Evolutionary conservation across 805 yeast species (phyloP).

Genomic region (Peterozyma xylosa): DNA sequence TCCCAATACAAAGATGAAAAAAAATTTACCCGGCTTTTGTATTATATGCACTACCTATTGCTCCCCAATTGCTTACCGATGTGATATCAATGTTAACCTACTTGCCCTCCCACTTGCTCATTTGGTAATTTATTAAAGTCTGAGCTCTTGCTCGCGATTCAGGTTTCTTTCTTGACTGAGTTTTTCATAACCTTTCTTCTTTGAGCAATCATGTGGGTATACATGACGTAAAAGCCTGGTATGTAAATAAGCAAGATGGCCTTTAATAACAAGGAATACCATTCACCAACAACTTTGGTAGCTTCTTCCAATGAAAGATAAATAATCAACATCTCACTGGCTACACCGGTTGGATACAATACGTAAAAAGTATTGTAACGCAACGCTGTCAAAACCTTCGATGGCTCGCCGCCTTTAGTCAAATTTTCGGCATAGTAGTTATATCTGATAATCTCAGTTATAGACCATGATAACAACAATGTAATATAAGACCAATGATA

Average conservation of each 20-base stretch:
- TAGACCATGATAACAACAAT: slow-evolving; percentile 79
- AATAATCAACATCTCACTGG: slow-evolving; percentile 68
- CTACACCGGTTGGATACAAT: slow-evolving; percentile 89
- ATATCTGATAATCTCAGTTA: slow-evolving; percentile 89
- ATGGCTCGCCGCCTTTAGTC: slow-evolving; percentile 41
- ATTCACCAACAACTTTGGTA: slow-evolving; percentile 34
- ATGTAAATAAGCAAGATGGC: slow-evolving; percentile 58
- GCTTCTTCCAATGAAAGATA: slow-evolving; percentile 70
- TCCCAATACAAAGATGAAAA: no score
- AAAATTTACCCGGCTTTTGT: no score
- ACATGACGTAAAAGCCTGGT: slow-evolving; percentile 84
- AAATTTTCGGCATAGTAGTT: slow-evolving; percentile 75
- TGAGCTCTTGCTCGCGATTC: no score
- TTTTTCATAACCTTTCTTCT: slow-evolving; percentile 67
- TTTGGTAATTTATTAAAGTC: background rate
- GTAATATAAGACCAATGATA: slow-evolving; percentile 54
- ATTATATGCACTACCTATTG: no score
- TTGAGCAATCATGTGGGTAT: slow-evolving; percentile 83
- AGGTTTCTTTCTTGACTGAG: slow-evolving; percentile 12
- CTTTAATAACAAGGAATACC: slow-evolving; percentile 50
- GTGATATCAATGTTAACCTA: no score
- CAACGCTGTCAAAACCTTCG: slow-evolving; percentile 53
- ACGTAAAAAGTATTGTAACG: slow-evolving; percentile 80
- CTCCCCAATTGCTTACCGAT: no score
- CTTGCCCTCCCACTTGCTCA: no score